Conservation (phyloP, 495 filamentous ascomycete species). For the Bombardia bombarda region DNA sequence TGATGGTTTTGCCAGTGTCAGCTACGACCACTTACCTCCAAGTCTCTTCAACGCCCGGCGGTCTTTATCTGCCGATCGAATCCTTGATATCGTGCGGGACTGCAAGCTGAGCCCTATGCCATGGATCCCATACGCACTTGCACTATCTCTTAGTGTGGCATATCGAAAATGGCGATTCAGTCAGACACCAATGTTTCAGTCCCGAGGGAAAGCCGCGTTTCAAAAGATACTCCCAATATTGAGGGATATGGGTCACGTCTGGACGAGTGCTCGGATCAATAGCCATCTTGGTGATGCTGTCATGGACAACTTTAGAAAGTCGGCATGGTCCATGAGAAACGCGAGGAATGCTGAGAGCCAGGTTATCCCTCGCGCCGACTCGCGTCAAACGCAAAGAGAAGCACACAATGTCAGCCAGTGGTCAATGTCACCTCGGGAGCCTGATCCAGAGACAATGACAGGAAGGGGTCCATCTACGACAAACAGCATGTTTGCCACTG, state of each 20-base stretch:
- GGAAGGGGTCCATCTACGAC: no score
- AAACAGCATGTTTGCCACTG: no score
- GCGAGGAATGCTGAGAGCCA: not conserved
- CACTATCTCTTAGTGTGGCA: slow-evolving; percentile 58
- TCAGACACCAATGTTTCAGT: slow-evolving; percentile 53
- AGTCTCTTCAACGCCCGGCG: slow-evolving; percentile 50
- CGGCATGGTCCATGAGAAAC: not conserved
- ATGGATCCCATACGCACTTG: slow-evolving; percentile 59
- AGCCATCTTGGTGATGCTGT: slow-evolving; percentile 43
- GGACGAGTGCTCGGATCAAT: slow-evolving; percentile 57
- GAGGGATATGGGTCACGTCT: slow-evolving; percentile 46
- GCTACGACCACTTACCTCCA: slow-evolving; percentile 42
- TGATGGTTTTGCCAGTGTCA: slow-evolving; percentile 16
- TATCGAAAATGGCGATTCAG: slow-evolving; percentile 66
- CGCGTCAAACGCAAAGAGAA: not conserved
- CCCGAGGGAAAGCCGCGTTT: slow-evolving; percentile 52
- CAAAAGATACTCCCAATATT: slow-evolving; percentile 50
- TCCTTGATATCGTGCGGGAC: slow-evolving; percentile 51
- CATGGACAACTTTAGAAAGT: slow-evolving; percentile 11
- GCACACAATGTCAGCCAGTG: not conserved
- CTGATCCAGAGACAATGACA: no score
- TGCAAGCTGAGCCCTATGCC: slow-evolving; percentile 50
- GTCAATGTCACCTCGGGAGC: no score
- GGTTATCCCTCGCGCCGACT: not conserved
- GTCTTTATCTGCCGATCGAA: slow-evolving; percentile 55